Conservation (phyloP, 768 basidiomycete genomes). For the Tricholoma matsutake region DNA sequence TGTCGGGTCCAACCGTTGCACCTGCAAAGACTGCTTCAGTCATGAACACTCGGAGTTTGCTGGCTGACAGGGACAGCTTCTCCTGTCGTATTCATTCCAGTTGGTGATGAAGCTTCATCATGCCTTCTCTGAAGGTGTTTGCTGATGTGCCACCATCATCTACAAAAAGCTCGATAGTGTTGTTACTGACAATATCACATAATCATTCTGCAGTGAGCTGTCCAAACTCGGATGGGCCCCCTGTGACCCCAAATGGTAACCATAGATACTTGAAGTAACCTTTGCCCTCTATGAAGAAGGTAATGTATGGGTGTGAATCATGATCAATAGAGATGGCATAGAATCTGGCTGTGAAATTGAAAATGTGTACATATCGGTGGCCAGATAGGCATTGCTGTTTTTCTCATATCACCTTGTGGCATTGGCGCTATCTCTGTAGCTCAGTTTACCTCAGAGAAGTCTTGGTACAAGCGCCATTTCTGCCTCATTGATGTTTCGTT, state of each 20-base stretch:
- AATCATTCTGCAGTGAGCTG: slow-evolving; percentile 24
- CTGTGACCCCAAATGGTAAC: too few relatives aligned
- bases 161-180: slow-evolving; percentile 36
- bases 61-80: slow-evolving; percentile 30
- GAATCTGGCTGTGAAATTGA: too few relatives aligned
- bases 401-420: slow-evolving; percentile 1
- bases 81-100: slow-evolving; percentile 22
- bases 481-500: background rate
- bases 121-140: slow-evolving; percentile 22
- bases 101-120: slow-evolving; percentile 20
- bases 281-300: too few relatives aligned
- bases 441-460: slow-evolving; percentile 31
- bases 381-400: background rate
- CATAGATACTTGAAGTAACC: too few relatives aligned
- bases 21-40: slow-evolving; percentile 20
- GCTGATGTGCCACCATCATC: slow-evolving; percentile 31
- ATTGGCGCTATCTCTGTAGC: slow-evolving; percentile 24
- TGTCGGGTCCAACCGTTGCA: slow-evolving; percentile 1
- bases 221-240: too few relatives aligned
- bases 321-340: slow-evolving; percentile 18
- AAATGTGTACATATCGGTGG: background rate
- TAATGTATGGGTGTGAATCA: slow-evolving; percentile 28
- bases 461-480: slow-evolving; percentile 35
- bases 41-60: slow-evolving; percentile 20
- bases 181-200: slow-evolving; percentile 30